Evolutionary conservation across 139 green algal genomes (phyloP).

Genomic region (Chlamydomonas sp.): DNA sequence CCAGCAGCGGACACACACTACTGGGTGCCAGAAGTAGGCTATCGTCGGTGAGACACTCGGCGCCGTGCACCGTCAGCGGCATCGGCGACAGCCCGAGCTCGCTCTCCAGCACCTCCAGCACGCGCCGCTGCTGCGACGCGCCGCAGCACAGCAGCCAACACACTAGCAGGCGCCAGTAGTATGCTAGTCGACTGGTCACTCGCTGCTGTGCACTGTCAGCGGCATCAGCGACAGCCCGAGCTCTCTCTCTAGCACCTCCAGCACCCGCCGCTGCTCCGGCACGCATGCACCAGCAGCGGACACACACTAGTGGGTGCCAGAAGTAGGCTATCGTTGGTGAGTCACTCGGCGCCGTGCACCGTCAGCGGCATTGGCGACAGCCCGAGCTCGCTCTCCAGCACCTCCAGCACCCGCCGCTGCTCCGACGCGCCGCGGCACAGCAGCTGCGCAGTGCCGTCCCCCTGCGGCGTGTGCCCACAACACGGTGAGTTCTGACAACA

Average conservation of each 20-base stretch:
- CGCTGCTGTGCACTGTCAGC: not conserved
- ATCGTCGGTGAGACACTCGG: too few species aligned
- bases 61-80: too few species aligned
- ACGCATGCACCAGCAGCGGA: not conserved
- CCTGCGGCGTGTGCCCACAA: too few species aligned
- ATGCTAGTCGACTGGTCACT: not conserved
- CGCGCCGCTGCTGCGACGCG: not conserved
- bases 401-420: conserved; percentile 3
- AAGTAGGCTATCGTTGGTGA: too few species aligned
- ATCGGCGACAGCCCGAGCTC: conserved; percentile 4
- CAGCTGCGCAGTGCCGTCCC: conserved; percentile 70
- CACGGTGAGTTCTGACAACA: too few species aligned
- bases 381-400: too few species aligned
- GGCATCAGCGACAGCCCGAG: not conserved
- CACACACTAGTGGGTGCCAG: not conserved
- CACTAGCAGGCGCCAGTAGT: not conserved
- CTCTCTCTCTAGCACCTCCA: not conserved
- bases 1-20: too few species aligned
- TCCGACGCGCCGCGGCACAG: conserved; percentile 30
- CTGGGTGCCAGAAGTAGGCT: too few species aligned
- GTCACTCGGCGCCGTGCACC: too few species aligned
- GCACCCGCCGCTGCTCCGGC: not conserved
- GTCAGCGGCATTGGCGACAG: too few species aligned
- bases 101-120: not conserved
- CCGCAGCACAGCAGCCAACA: not conserved